Conservation (phyloP, 2,329 filamentous ascomycete species). For the Lecanosticta acicola region DNA sequence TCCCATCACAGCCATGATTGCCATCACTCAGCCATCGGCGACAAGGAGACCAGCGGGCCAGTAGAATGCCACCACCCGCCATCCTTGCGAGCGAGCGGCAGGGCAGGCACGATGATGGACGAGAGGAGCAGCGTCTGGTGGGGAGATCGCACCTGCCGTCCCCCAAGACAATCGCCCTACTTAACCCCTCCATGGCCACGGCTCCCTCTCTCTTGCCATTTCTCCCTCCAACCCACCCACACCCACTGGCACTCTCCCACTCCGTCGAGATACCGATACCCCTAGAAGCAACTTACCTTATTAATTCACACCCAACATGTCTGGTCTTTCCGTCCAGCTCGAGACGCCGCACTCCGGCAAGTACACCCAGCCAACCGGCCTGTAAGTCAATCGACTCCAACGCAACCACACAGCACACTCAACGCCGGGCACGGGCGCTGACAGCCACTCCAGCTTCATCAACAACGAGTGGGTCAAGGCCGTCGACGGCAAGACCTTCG, state of each 20-base stretch:
- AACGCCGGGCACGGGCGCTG: not conserved
- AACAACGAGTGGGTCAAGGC: conserved; percentile 85
- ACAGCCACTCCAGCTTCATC: conserved; percentile 60
- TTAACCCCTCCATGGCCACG: conserved; percentile 21
- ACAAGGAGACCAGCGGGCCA: not conserved
- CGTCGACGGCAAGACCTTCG: conserved; percentile 83
- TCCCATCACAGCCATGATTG: too few species aligned
- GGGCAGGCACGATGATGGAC: conserved; percentile 11
- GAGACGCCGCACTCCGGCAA: conserved; percentile 62
- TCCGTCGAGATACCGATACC: conserved; percentile 24
- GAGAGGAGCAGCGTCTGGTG: conserved; percentile 23
- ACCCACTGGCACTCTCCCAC: conserved; percentile 5
- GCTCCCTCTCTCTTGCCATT: conserved; percentile 5
- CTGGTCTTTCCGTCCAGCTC: conserved; percentile 54
- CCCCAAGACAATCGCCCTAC: conserved; percentile 5
- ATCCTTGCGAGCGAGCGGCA: conserved; percentile 18
- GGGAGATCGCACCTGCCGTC: conserved; percentile 9
- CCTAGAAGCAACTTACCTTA: conserved; percentile 8
- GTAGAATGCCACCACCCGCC: not conserved
- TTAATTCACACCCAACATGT: conserved; percentile 24
- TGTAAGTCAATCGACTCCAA: conserved; percentile 38
- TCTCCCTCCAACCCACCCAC: too few species aligned
- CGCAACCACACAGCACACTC: too few species aligned
- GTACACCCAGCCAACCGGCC: conserved; percentile 50
- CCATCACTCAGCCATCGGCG: not conserved